These are phyloP conservation scores for Bryum argenteum DNA, from an alignment of 225 moss, liverwort and hornwort genomes.

Conservation along the genomic window DNA sequence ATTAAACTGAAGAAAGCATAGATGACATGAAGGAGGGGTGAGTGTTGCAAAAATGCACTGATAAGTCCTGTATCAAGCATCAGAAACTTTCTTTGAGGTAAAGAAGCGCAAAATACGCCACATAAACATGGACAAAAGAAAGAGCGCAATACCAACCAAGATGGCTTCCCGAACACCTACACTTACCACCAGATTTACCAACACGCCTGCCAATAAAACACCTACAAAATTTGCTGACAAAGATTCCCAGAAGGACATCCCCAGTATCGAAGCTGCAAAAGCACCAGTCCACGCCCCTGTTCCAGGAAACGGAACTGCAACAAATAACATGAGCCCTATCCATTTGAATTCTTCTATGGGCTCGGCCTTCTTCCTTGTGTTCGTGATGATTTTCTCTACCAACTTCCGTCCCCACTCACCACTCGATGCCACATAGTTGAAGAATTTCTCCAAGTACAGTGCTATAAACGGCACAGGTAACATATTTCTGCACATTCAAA, in stretches of 20 bases:
- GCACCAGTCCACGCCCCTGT: conserved; percentile 98
- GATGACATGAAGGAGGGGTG: neutral
- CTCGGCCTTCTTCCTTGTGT: conserved; percentile 66
- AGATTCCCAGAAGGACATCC: conserved; percentile 87
- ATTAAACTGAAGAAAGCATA: neutral
- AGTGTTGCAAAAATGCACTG: neutral
- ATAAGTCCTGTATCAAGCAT: conserved; percentile 24
- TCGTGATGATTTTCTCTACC: conserved; percentile 62
- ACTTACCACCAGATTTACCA: conserved; percentile 82
- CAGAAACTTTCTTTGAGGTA: conserved; percentile 41
- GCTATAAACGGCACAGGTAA: conserved; percentile 81
- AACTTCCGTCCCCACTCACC: conserved; percentile 55
- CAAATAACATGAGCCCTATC: conserved; percentile 91
- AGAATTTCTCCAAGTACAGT: conserved; percentile 71
- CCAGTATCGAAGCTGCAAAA: conserved; percentile 79
- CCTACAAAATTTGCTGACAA: conserved; percentile 86
- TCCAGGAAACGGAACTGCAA: conserved; percentile 93
- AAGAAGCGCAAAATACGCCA: conserved; percentile 74
- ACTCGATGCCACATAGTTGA: conserved; percentile 55
- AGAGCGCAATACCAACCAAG: conserved; percentile 58
- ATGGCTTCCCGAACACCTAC: conserved; percentile 67
- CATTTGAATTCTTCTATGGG: conserved; percentile 93
- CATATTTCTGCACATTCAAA: conserved; percentile 74
- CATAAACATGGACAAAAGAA: conserved; percentile 66
- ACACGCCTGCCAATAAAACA: conserved; percentile 79